Evolutionary conservation across 2,329 filamentous ascomycete genomes (phyloP), one percentile per base, ranked within the genome.

Genomic region (Proliferodiscus dingleyae): DNA sequence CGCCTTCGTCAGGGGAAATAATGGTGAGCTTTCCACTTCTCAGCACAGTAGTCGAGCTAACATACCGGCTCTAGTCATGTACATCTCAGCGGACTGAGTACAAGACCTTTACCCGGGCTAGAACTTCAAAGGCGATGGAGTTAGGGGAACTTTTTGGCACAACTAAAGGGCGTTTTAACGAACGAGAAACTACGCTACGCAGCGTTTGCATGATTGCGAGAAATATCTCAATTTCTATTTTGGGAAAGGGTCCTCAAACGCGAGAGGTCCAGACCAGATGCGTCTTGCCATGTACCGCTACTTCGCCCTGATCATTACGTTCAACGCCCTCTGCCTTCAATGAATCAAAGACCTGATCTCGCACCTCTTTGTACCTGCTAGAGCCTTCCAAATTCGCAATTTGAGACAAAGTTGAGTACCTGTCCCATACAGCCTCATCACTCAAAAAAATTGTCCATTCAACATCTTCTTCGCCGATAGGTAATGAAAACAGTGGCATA

Each of bases 1-100:
- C 73, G 89, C 91, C 4, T 97, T 97, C 66, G 87, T 97, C 47
- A 80, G 91, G 66, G 91, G 91, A 58, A 97, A 97, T 71, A 97
- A 97, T 63, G 91, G 91, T 94, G 58, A 62, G 70, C 58, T 26
- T 5, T 18, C 26, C 13, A 18, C 16, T 18, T 15, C n/a, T 24
- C 9, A n/a, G 28, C 4, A 34, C 5, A 38, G 11, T 11, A n/a
- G 9, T 19, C 22, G 41, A 34, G 18, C 34, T 49, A 18, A 50
- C 34, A 30, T 44, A 16, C 50, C n/a, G 24, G 33, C 22, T 37
- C 23, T 26, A 62, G 61, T 63, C 10, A 63, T 63, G 61, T 63
- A 63, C 46, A 63, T 63, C 45, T 62, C 60, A 7, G 61, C 61
- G 13, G 61, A 63, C 46, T 61, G 51, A 57, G n/a, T 9, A 15